These are phyloP conservation scores for Chondrus crispus DNA, from an alignment of 23 red algal species.

Conservation along the genomic window DNA sequence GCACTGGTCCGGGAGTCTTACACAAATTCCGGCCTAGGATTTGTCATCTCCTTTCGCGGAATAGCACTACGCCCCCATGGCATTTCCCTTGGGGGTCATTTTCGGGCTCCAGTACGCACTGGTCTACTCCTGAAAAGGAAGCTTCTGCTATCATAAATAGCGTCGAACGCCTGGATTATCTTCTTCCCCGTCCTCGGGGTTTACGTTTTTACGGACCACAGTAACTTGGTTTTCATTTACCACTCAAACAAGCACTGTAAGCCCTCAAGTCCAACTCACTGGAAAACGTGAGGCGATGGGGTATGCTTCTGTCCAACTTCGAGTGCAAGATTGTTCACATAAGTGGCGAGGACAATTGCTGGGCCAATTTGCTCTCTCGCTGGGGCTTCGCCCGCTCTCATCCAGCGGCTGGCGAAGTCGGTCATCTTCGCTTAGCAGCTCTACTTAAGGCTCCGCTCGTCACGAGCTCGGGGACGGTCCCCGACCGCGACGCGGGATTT, in stretches of 20 bases:
- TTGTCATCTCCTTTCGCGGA: not conserved
- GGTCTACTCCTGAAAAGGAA: not conserved
- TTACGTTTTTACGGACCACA: not conserved
- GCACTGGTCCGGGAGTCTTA: not conserved
- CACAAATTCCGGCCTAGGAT: not conserved
- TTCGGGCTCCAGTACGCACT: not conserved
- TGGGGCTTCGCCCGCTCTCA: not conserved
- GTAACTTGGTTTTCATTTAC: not conserved
- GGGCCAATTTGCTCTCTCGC: slow-evolving; percentile 5
- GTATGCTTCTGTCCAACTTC: not conserved
- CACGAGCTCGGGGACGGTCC: too few species aligned
- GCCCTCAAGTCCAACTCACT: not conserved
- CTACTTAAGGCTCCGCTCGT: not conserved
- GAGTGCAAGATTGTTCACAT: slow-evolving; percentile 7
- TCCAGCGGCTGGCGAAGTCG: not conserved
- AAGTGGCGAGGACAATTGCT: not conserved
- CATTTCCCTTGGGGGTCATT: not conserved
- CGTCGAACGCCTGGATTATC: not conserved
- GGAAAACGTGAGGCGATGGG: not conserved
- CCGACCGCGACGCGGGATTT: too few species aligned
- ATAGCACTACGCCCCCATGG: not conserved
- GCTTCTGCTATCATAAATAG: not conserved
- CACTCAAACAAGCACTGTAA: not conserved
- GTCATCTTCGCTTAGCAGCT: not conserved
- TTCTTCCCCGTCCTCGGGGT: too few species aligned